These are phyloP conservation scores for Xylaria longipes DNA, from an alignment of 495 filamentous ascomycete genomes.

Conservation along the genomic window DNA sequence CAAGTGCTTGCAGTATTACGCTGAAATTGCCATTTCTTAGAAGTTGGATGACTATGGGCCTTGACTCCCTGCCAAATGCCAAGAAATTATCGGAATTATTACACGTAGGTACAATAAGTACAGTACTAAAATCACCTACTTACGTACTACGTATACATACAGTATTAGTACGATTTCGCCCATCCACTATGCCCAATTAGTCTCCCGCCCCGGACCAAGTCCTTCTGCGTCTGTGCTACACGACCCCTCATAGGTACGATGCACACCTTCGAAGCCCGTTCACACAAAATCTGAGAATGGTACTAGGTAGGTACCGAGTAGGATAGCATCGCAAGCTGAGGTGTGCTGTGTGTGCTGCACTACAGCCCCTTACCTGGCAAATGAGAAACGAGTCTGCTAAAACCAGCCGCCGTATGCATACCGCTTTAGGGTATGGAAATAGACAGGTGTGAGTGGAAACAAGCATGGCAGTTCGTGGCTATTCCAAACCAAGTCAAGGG, in stretches of 20 bases:
- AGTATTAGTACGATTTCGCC: neutral
- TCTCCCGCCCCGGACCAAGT: neutral
- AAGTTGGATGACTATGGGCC: neutral
- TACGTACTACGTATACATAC: neutral
- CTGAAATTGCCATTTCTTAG: neutral
- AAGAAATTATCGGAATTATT: neutral
- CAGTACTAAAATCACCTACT: neutral
- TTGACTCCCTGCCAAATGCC: too few relatives aligned
- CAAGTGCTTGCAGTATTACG: neutral
- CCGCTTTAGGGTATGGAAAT: neutral
- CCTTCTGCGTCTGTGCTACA: constrained; percentile 12
- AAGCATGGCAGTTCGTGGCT: neutral
- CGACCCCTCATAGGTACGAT: constrained; percentile 14
- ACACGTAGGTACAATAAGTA: too few relatives aligned
- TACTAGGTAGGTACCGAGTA: too few relatives aligned
- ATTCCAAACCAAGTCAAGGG: neutral
- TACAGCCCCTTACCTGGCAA: neutral
- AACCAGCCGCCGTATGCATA: neutral
- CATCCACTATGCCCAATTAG: constrained; percentile 5
- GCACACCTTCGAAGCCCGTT: neutral
- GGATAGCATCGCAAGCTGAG: neutral
- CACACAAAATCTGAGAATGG: neutral
- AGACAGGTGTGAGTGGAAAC: constrained; percentile 10
- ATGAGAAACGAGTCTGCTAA: neutral
- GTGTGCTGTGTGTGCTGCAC: neutral